phyloP scores from a whole-genome alignment of 1,139 yeast species.

The Candida labiduridarum region DNA sequence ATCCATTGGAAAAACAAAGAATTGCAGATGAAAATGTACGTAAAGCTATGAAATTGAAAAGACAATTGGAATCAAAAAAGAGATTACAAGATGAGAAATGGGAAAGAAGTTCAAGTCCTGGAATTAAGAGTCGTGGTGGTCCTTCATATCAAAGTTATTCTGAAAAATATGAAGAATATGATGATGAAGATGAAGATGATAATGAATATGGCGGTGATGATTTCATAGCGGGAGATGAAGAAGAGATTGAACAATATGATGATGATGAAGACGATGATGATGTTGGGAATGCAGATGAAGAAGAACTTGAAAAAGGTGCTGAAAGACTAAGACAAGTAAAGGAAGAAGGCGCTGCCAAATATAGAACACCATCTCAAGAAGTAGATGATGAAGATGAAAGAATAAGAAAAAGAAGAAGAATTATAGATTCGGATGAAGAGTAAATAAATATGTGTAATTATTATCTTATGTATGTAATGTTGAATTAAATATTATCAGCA shows the following conservation, averaged over 20 bases:
- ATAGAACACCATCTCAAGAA: conserved; percentile 42
- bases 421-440: conserved; percentile 48
- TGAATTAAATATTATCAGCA: neutral
- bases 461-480: conserved; percentile 5
- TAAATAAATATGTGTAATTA: conserved; percentile 17
- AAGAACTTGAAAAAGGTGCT: conserved; percentile 60
- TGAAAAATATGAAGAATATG: conserved; percentile 32
- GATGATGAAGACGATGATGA: conserved; percentile 44
- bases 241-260: conserved; percentile 49
- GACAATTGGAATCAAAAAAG: conserved; percentile 62
- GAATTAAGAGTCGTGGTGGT: conserved; percentile 23
- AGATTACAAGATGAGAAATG: conserved; percentile 48
- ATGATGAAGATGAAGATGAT: conserved; percentile 29
- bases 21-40: conserved; percentile 80
- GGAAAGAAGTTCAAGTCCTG: conserved; percentile 33
- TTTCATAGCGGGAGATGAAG: conserved; percentile 46
- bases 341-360: conserved; percentile 55
- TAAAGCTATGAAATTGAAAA: conserved; percentile 66
- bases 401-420: conserved; percentile 43
- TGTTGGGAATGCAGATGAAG: conserved; percentile 47
- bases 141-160: conserved; percentile 45
- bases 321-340: conserved; percentile 65
- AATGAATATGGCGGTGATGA: conserved; percentile 50
- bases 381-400: conserved; percentile 61
- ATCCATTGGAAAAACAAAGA: conserved; percentile 84